Conservation (phyloP, 2,329 filamentous ascomycete genomes). For the Pseudocercospora musae region DNA sequence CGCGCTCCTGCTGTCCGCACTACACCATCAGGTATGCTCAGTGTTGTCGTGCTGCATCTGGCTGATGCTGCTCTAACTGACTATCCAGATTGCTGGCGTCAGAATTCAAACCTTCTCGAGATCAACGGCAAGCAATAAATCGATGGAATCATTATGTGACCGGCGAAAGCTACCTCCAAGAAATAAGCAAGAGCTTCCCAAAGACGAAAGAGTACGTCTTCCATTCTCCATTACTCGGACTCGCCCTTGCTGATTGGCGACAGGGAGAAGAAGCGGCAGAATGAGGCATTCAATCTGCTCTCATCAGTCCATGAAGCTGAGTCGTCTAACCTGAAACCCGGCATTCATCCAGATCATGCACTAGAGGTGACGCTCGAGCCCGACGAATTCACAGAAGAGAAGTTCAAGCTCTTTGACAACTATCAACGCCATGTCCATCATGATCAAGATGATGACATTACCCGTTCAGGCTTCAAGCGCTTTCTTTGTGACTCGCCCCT, state of each 20-base stretch:
- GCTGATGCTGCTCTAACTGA: conserved; percentile 3
- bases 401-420: conserved; percentile 67
- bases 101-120: conserved; percentile 63
- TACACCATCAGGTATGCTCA: conserved; percentile 64
- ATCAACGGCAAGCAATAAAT: conserved; percentile 73
- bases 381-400: conserved; percentile 70
- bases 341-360: conserved; percentile 57
- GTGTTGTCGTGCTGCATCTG: not conserved
- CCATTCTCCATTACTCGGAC: not conserved
- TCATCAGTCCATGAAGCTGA: conserved; percentile 70
- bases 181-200: conserved; percentile 62
- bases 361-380: conserved; percentile 69
- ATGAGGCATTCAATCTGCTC: conserved; percentile 65
- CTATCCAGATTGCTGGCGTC: conserved; percentile 57
- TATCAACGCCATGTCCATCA: conserved; percentile 73
- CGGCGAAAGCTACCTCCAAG: conserved; percentile 64
- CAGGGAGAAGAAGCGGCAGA: conserved; percentile 58
- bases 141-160: conserved; percentile 70
- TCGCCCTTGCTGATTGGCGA: not conserved
- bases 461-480: conserved; percentile 59
- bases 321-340: conserved; percentile 47
- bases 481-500: conserved; percentile 74
- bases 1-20: conserved; percentile 83
- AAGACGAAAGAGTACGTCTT: conserved; percentile 60
- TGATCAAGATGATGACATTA: conserved; percentile 60